Percentiles rank a stretch among this genome's conserved stretches.
phyloP scores from a whole-genome alignment of 2,329 filamentous ascomycete genomes.

The Penicillium thymicola region DNA sequence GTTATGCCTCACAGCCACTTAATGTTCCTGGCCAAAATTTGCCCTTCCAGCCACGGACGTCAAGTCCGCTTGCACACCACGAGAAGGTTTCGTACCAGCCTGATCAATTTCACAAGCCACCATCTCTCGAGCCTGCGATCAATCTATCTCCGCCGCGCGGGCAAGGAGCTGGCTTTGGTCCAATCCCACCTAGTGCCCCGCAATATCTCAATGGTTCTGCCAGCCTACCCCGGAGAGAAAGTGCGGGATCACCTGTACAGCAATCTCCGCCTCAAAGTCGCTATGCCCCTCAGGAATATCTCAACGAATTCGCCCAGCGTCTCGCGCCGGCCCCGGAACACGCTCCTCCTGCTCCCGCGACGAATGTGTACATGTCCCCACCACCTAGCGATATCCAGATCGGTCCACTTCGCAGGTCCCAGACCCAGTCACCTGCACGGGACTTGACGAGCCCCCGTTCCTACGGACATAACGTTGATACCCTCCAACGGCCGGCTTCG shows the following conservation, averaged over 20 bases:
- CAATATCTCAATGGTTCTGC: constrained; percentile 7
- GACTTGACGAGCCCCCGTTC: constrained; percentile 49
- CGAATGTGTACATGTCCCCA: constrained; percentile 21
- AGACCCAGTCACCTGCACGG: constrained; percentile 59
- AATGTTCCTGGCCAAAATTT: constrained; percentile 35
- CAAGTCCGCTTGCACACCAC: constrained; percentile 60
- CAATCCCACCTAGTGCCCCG: constrained; percentile 14
- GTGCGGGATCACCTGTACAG: constrained; percentile 14
- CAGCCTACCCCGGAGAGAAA: constrained; percentile 2
- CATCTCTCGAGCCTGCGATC: constrained; percentile 26
- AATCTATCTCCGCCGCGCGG: constrained; percentile 21
- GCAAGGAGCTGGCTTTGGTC: constrained; percentile 22
- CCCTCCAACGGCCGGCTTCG: constrained; percentile 54
- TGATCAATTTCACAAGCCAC: constrained; percentile 19
- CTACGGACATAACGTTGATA: constrained; percentile 43
- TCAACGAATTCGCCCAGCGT: constrained; percentile 33
- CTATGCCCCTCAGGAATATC: constrained; percentile 34
- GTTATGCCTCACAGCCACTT: constrained; percentile 42
- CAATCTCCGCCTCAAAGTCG: constrained; percentile 28
- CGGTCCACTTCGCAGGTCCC: constrained; percentile 48
- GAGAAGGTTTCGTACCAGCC: constrained; percentile 37
- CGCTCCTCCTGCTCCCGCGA: constrained; percentile 12
- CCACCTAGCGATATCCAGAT: constrained; percentile 27
- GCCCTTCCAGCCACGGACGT: constrained; percentile 61
- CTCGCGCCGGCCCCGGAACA: constrained; percentile 20